Conservation (phyloP, 208 protist species). For the Vickermania spadyakhi region DNA sequence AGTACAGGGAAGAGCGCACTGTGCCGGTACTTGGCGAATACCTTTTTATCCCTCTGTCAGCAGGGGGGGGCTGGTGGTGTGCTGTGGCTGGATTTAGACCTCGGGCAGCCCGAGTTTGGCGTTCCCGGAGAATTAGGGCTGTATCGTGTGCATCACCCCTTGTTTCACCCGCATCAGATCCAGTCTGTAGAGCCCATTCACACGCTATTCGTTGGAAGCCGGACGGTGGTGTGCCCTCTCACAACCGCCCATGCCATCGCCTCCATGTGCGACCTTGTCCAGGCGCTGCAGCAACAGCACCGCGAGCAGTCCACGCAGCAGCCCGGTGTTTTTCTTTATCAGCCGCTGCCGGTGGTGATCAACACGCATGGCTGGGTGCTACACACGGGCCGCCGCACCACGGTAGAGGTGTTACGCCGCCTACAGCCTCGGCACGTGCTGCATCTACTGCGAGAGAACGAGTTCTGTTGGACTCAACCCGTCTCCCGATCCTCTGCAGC, state of each 20-base stretch:
- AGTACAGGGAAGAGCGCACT: conserved; percentile 85
- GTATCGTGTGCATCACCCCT: conserved; percentile 33
- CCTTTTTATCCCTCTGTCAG: conserved; percentile 18
- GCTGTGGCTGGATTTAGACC: conserved; percentile 80
- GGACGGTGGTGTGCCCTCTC: conserved; percentile 32
- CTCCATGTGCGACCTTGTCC: conserved; percentile 25
- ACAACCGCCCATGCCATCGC: conserved; percentile 36
- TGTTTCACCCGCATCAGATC: conserved; percentile 37
- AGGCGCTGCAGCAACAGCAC: conserved; percentile 16
- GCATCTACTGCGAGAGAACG: conserved; percentile 40
- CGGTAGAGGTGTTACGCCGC: conserved; percentile 65
- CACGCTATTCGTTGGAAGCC: conserved; percentile 43
- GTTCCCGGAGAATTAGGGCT: conserved; percentile 64
- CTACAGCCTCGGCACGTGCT: conserved; percentile 61
- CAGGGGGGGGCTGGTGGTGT: conserved; percentile 10
- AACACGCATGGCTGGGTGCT: conserved; percentile 90
- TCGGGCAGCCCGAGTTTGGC: conserved; percentile 84
- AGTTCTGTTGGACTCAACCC: conserved; percentile 31
- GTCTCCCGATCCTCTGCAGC: not conserved
- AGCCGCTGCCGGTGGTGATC: conserved; percentile 53
- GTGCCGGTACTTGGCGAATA: conserved; percentile 65
- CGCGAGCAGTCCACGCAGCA: not conserved
- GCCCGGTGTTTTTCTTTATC: too few relatives aligned
- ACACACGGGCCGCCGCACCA: conserved; percentile 62
- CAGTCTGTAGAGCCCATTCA: conserved; percentile 23